Base-by-base conservation (phyloP, 257 asterid genomes). In the Scutellaria minor region DNA sequence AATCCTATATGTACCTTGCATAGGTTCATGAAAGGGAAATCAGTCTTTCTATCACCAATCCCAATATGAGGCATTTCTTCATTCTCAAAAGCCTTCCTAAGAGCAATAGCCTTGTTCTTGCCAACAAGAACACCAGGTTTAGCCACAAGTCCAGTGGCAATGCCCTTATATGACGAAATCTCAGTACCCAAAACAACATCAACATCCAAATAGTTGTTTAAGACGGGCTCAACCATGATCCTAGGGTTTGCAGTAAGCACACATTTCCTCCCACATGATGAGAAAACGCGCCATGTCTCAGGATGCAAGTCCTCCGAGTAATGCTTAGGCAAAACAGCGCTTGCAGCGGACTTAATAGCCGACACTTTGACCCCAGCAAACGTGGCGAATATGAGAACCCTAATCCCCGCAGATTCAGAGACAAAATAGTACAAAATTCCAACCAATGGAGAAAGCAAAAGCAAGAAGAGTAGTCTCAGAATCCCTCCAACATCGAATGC, bases 401-500 rank as follows among this genome's bases (percentile, higher is more conserved):
- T 84, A 48, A 91, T 83, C 5, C 95, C 95, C 0, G 90, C 90
- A 0, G 95, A 80, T 64, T 89, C 95, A 0, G 95, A 89, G 31
- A 85, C 45, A 56, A 81, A 70, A 50, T 87, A 81, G 83, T 91
- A 84, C 7, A 91, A 24, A 3, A 91, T 1, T 9, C 84, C 95
- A 2, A 90, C 96, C 0, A 89, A 2, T 0, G 95, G 96, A 48
- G 96, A 69, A 4, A 84, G 79, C 7, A 91, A 72, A 24, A 84
- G 82, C 37, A 89, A 51, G 68, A 91, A 68, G 3, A 91, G 76
- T 12, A 89, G 91, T 59, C 97, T 79, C 18, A 82, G 55, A 5
- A 83, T 70, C 9, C 95, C 93, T 44, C 92, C 97, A 6, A 79
- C 95, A 71, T 89, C 96, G 65, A 91, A 91, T 1, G 96, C 97